Evolutionary conservation across 2,329 filamentous ascomycete species (phyloP), one percentile per base, ranked within the genome.

Genomic region (Alternaria dauci): DNA sequence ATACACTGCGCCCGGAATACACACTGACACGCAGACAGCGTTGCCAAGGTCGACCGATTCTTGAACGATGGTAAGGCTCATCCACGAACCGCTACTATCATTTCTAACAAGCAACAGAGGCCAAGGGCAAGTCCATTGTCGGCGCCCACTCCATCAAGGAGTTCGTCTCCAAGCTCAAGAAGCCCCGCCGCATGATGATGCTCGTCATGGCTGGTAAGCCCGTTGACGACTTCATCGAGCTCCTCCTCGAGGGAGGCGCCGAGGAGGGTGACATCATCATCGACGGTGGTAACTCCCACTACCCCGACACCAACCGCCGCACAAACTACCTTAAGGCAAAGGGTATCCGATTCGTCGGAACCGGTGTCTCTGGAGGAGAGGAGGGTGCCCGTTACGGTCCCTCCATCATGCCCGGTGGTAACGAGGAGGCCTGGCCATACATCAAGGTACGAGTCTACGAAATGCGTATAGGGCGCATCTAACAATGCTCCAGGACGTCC

Each of bases 231-330:
- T 98, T 97, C 90, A 98, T 99, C 78, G 93, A 97, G 88, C 89
- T 90, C 73, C 90, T 99, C 70, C 87, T 98, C 54, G 79, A 82
- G 75, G 81, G 81, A 43, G 77, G 76, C 53, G 73, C 71, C 58
- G 76, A 79, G 68, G 71, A 78, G 70, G 65, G 93, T 91, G 95
- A 99, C 81, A 97, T 99, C 88, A 96, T 99, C 87, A 98, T 99
- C 77, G 95, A 99, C 79, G 95, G 95, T 81, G 95, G 93, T 77
- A 98, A 99, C 91, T 98, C 94, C 71, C 95, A 98, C 87, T 99
- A 91, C 89, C 95, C 95, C 79, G 95, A 98, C 85, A 94, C 92
- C 85, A 98, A 97, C 89, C 93, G 95, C 83, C 92, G 95, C 79
- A 94, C 93, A 81, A 86, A 91, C 83, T 97, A 97, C 86, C 89